phyloP scores from a whole-genome alignment of 148 eudicot species.

The Arctostaphylos glauca region DNA sequence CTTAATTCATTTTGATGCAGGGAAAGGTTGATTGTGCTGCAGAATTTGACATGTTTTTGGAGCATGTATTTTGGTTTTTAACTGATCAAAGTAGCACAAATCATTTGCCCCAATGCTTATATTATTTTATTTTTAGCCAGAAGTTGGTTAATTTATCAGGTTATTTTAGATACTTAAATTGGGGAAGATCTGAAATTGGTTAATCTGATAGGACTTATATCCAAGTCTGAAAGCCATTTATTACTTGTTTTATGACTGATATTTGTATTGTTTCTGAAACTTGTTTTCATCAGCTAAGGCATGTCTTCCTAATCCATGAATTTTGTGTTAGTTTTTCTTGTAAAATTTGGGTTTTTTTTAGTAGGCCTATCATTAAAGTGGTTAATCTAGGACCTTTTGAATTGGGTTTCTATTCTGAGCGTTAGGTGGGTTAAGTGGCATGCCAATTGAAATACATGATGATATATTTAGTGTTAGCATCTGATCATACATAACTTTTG shows the following conservation, averaged over 20 bases:
- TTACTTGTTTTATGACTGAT: too few species aligned
- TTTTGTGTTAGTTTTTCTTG: too few species aligned
- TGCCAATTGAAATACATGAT: background rate
- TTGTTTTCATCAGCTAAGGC: too few species aligned
- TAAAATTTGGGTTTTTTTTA: too few species aligned
- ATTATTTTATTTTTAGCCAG: background rate
- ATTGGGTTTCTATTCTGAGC: background rate
- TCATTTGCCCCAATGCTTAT: background rate
- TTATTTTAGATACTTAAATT: conserved; percentile 2
- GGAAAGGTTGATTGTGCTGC: background rate
- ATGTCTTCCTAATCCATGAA: too few species aligned
- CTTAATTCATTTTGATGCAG: background rate
- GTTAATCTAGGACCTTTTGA: too few species aligned
- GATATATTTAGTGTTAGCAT: background rate
- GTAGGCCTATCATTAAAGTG: too few species aligned
- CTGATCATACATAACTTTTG: background rate
- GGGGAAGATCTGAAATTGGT: too few species aligned
- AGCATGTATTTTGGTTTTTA: background rate
- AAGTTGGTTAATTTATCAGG: background rate
- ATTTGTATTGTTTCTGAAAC: too few species aligned
- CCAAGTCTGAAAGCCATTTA: too few species aligned
- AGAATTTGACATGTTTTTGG: background rate
- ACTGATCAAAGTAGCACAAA: background rate
- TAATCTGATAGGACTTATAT: too few species aligned
- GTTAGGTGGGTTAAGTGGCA: background rate